phyloP scores from a whole-genome alignment of 1,284 basidiomycete genomes.

The Sporisorium reilianum region DNA sequence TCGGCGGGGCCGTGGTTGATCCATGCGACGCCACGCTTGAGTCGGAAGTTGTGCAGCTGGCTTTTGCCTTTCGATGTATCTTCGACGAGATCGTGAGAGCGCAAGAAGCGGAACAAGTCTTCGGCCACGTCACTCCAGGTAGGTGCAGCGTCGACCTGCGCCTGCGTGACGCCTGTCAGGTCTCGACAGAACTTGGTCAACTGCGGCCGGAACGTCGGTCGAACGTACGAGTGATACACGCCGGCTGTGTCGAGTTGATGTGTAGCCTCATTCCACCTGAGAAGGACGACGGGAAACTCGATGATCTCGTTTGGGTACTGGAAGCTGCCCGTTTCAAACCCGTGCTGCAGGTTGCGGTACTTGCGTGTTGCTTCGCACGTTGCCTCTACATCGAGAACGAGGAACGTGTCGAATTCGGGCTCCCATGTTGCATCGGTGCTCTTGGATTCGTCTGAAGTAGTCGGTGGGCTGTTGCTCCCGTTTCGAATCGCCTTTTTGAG shows the following conservation, averaged over 20 bases:
- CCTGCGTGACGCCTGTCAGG: conserved; percentile 92
- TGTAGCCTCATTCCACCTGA: conserved; percentile 76
- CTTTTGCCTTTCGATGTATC: conserved; percentile 19
- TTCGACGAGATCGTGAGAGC: conserved; percentile 70
- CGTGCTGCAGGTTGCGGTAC: conserved; percentile 42
- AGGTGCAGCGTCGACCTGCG: conserved; percentile 84
- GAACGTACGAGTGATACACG: conserved; percentile 88
- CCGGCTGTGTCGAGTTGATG: conserved; percentile 76
- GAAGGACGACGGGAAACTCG: conserved; percentile 89
- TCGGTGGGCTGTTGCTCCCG: conserved; percentile 19
- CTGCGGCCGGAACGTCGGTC: conserved; percentile 84
- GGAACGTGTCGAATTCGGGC: conserved; percentile 69
- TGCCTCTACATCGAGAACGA: conserved; percentile 85
- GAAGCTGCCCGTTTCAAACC: conserved; percentile 66
- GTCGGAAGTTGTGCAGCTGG: conserved; percentile 24
- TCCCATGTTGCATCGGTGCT: conserved; percentile 22
- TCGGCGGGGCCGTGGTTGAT: conserved; percentile 75
- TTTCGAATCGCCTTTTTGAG: conserved; percentile 46
- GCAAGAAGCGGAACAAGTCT: conserved; percentile 77
- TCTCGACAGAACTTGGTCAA: conserved; percentile 85
- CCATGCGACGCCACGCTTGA: conserved; percentile 69
- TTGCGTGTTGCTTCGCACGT: conserved; percentile 75
- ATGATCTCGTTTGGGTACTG: conserved; percentile 85
- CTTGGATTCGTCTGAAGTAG: not conserved
- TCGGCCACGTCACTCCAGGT: conserved; percentile 79